Percentiles rank a stretch among this genome's conserved stretches.
phyloP scores from a whole-genome alignment of 2,329 filamentous ascomycete species.

The Nemania diffusa region DNA sequence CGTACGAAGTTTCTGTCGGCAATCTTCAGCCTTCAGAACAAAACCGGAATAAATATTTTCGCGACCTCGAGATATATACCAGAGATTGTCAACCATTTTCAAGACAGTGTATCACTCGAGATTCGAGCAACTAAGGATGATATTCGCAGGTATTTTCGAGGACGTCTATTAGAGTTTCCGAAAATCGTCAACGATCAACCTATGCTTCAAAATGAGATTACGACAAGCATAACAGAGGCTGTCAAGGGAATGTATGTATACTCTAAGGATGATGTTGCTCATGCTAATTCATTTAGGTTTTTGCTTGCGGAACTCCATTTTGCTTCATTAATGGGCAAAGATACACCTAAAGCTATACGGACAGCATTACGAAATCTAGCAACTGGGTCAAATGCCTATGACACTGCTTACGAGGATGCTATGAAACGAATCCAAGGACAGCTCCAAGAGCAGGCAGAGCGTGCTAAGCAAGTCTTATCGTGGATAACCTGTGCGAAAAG shows the following conservation, averaged over 20 bases:
- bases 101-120: neutral
- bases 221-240: conserved; percentile 37
- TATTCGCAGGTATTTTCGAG: conserved; percentile 19
- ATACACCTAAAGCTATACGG: conserved; percentile 49
- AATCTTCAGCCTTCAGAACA: conserved; percentile 5
- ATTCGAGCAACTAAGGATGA: conserved; percentile 24
- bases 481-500: conserved; percentile 56
- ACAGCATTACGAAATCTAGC: conserved; percentile 48
- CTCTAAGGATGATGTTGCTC: no score
- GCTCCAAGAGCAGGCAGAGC: conserved; percentile 40
- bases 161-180: conserved; percentile 39
- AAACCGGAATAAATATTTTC: conserved; percentile 16
- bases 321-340: conserved; percentile 49
- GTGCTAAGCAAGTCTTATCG: conserved; percentile 53
- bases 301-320: conserved; percentile 54
- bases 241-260: conserved; percentile 51
- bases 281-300: conserved; percentile 48
- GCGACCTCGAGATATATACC: conserved; percentile 19
- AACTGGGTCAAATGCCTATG: conserved; percentile 47
- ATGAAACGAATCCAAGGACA: conserved; percentile 58
- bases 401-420: conserved; percentile 54
- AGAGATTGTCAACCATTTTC: conserved; percentile 1
- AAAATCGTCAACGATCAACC: conserved; percentile 31
- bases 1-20: conserved; percentile 8
- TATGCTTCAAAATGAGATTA: conserved; percentile 36